Evolutionary conservation across 169 alveolate genomes (phyloP), one percentile per base, ranked within the genome.

Genomic region (Eimeria falciformis): DNA sequence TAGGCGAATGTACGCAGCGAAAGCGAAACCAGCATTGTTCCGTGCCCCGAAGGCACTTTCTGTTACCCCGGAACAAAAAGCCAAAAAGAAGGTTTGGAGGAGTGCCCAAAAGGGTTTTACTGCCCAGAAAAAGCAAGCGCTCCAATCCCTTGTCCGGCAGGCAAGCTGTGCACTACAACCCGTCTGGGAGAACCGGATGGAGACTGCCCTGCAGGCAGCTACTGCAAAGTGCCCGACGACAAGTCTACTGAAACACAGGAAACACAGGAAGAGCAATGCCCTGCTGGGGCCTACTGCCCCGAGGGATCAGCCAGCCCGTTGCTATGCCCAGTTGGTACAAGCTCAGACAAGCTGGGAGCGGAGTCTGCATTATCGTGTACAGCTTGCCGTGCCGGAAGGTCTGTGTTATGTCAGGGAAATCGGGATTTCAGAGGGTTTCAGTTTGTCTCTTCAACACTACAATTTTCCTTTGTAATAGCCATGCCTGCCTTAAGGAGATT

Each of bases 111-210:
- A 65, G 97, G 97, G 17, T 91, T 66, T 55, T 95, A 93, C 89
- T 96, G 97, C 78, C 94, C 94, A 21, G 78, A 27, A 21, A 93
- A 92, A 62, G n/a, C 95, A 21, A 77, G 56, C 29, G 25, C 46
- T 21, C 96, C 97, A 18, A 58, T 88, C 55, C 94, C 95, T 33
- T 96, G 97, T 58, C 92, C 94, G n/a, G 94, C 87, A 29, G 97
- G 97, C 25, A 43, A 40, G 47, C 46, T 75, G 45, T 89, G 93
- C 83, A 29, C 88, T 6, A 17, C 17, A 0, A 29, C 81, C 43
- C 81, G 82, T 45, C 69, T 53, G 55, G 53, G 37, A 5, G 33
- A 71, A 43, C 93, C 68, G 88, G 56, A 68, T 4, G 93, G 88
- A 21, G 29, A 40, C 21, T 93, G 95, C 71, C 46, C 85, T 7